Conservation (phyloP, 345 rosid genomes). For the Citropsis articulata region DNA sequence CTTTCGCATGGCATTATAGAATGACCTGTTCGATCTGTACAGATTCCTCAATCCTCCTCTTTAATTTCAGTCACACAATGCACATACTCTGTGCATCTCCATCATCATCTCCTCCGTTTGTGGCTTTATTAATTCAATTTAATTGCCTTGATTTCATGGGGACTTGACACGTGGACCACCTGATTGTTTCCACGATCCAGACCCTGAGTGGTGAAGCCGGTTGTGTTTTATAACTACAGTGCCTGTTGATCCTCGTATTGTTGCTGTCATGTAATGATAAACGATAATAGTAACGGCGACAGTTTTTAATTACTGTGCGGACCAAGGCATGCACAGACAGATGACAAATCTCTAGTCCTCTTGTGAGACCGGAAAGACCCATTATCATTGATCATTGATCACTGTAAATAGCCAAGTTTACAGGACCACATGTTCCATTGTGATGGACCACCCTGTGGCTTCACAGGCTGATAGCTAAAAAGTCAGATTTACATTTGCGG, state of each 20-base stretch:
- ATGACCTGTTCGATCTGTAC: too few species aligned
- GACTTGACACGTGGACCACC: constrained; percentile 38
- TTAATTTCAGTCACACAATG: too few species aligned
- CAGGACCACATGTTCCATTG: background rate
- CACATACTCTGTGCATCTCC: too few species aligned
- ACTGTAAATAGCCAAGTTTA: background rate
- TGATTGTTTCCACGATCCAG: constrained; percentile 6
- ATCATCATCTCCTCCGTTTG: too few species aligned
- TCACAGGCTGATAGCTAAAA: background rate
- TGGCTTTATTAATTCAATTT: background rate
- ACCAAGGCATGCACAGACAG: background rate
- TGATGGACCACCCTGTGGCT: background rate
- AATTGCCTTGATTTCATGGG: constrained; percentile 21
- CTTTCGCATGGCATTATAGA: background rate
- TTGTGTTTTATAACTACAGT: background rate
- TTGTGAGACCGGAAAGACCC: background rate
- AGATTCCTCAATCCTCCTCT: too few species aligned
- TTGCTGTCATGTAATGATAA: background rate
- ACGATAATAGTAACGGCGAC: background rate
- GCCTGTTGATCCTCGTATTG: constrained; percentile 25
- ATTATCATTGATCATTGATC: background rate
- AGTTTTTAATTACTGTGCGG: background rate
- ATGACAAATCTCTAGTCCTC: background rate
- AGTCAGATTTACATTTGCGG: background rate
- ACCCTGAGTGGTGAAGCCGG: background rate